Evolutionary conservation across 257 asterid species (phyloP), one percentile per base, ranked within the genome.

Genomic region (Ilex asprella): DNA sequence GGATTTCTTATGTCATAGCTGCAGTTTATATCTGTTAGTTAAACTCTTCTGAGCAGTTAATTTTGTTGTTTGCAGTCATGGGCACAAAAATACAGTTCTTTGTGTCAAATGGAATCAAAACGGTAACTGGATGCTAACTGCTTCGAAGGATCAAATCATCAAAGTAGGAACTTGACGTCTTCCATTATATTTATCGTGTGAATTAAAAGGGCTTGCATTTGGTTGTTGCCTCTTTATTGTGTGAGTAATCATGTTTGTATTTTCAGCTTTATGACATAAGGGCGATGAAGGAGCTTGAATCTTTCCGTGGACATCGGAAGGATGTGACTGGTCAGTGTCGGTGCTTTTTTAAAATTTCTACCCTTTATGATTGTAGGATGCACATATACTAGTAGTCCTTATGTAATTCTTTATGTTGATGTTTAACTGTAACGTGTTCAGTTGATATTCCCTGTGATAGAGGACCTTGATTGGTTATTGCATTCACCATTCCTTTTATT

Each of bases 231-330:
- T 43, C 72, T 55, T 39, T 59, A 72, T 44, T 12, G 41, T 67
- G 59, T 67, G 59, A 52, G 49, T 54, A n/a, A 62, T 52, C 30
- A 15, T 66, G 62, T 59, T 65, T 63, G 62, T 35, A 57, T 66
- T 69, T 67, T 39, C 88, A 91, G 98, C 96, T 93, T 70, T 93
- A 86, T 76, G 99, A 93, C 73, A 89, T 93, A 79, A 86, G 99
- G 80, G 87, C 96, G 31, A 93, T 93, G 99, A 93, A 89, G 86
- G 99, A 93, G 83, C 94, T 93, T 53, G 91, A 89, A 73, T 85
- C 99, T 61, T 93, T 93, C 66, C 96, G 96, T 51, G 99, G 99
- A 70, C 99, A 93, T 75, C 80, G 73, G 66, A 93, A 89, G 81
- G 99, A 93, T 70, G 96, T 93, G 59, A 93, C 97, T 58, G 81